These are phyloP conservation scores for Sporisorium reilianum DNA, from an alignment of 1,284 basidiomycete species.

Conservation along the genomic window DNA sequence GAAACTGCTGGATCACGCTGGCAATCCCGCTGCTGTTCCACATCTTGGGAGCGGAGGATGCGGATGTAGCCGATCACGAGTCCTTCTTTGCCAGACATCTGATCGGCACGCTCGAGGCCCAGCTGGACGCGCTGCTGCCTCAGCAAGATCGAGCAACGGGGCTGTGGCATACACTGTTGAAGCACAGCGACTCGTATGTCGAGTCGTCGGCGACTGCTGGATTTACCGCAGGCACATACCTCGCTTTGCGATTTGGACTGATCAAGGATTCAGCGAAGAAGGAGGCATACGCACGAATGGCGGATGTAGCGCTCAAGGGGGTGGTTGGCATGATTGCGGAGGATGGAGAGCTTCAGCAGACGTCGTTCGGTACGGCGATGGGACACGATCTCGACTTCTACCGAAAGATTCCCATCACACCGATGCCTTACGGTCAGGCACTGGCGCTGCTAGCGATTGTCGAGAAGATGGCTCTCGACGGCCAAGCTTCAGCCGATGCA, in stretches of 20 bases:
- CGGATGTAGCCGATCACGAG: conserved; percentile 9
- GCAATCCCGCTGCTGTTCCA: conserved; percentile 77
- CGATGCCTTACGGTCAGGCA: conserved; percentile 78
- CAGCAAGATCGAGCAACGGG: conserved; percentile 74
- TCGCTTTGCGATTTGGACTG: conserved; percentile 73
- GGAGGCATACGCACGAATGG: conserved; percentile 71
- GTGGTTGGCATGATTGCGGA: conserved; percentile 74
- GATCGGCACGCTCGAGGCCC: conserved; percentile 72
- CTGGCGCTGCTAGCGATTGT: conserved; percentile 72
- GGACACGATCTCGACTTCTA: conserved; percentile 76
- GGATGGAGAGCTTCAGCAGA: conserved; percentile 74
- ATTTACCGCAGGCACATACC: conserved; percentile 76
- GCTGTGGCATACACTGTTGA: conserved; percentile 77
- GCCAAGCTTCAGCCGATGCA: neutral
- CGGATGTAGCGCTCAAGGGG: conserved; percentile 73
- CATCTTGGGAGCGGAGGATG: conserved; percentile 62
- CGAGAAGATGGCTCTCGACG: conserved; percentile 51
- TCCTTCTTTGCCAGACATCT: conserved; percentile 70
- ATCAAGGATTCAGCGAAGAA: conserved; percentile 70
- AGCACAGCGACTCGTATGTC: conserved; percentile 75
- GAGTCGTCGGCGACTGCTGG: conserved; percentile 76
- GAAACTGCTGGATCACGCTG: conserved; percentile 78
- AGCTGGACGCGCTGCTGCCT: conserved; percentile 74
- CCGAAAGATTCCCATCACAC: conserved; percentile 76
- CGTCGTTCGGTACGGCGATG: conserved; percentile 71